These are phyloP conservation scores for Neoscytalidium dimidiatum DNA, from an alignment of 2,329 filamentous ascomycete species.

Conservation along the genomic window DNA sequence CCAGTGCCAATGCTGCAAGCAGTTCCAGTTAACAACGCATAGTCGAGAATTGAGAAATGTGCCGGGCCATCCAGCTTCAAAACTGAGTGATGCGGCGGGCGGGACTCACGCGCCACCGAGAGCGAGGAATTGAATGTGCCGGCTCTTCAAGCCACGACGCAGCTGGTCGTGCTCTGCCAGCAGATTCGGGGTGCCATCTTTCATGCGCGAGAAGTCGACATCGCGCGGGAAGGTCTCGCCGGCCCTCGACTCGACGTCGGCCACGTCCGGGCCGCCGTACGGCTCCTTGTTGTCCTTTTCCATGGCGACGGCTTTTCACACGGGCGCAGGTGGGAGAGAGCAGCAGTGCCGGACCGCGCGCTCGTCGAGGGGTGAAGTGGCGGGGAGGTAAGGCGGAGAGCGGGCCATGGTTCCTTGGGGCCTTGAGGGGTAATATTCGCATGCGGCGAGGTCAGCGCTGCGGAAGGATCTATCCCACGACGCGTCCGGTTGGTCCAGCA, in stretches of 20 bases:
- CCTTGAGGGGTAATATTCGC: background rate
- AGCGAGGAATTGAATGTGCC: constrained; percentile 38
- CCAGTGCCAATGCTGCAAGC: constrained; percentile 7
- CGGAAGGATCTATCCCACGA: background rate
- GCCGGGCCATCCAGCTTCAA: no score
- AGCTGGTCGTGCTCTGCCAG: constrained; percentile 24
- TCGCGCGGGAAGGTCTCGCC: constrained; percentile 1
- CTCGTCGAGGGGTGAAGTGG: background rate
- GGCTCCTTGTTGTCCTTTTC: background rate
- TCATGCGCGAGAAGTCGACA: background rate
- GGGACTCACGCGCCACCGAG: background rate
- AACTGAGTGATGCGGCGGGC: no score
- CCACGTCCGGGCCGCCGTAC: background rate
- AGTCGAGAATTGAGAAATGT: background rate
- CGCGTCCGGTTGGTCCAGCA: background rate
- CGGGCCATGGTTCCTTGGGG: background rate
- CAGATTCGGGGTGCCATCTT: background rate
- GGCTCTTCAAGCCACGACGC: constrained; percentile 38
- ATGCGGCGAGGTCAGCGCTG: background rate
- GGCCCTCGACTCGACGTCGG: background rate
- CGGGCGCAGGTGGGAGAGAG: background rate
- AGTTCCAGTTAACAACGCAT: background rate
- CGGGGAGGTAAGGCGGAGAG: background rate
- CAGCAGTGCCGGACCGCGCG: background rate
- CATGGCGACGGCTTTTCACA: background rate